Base-by-base conservation (phyloP, 1,139 yeast species). In the Kluyveromyces sp. region DNA sequence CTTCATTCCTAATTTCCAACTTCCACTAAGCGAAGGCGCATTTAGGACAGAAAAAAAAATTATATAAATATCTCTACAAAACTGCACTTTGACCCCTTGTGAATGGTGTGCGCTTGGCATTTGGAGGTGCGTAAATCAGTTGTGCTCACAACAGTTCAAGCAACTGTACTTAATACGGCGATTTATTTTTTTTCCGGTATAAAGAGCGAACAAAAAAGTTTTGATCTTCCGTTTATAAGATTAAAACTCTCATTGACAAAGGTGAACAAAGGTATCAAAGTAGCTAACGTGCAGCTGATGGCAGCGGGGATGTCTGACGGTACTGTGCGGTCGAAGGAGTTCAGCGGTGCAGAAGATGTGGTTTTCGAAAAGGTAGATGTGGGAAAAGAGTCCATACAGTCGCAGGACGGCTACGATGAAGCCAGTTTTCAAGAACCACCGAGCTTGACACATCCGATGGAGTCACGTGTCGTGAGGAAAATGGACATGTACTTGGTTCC, bases 401-500 rank as follows among this genome's bases (percentile, higher is more conserved):
- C 28, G n/a, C 20, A 19, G 12, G 36, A 16, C 9, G 33, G 13
- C 8, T 25, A 12, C 18, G 41, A 38, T 15, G 28, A 22, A 15
- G 29, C 36, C 8, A 16, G 33, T 11, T 11, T 16, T 18, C 60
- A 57, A 39, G 52, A 50, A 20, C 28, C 53, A 29, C 63, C 63
- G 4, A 52, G 58, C 6, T 32, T 55, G 25, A 42, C 52, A 4
- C 62, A 58, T 40, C 63, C 60, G 0, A 51, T 62, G 51, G 76
- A 75, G 54, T 61, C 58, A 36, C 65, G 64, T 42, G 65, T 78
- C 26, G 60, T 61, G n/a, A 53, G 67, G 46, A 77, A 74, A 53
- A 68, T 75, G 51, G 83, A 78, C 54, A 47, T 68, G 35, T 66
- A 75, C 48, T 61, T 77, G 40, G 67, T 77, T 47, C 82, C 83